A percentile compares a stretch with the other conserved stretches of the same genome.
Evolutionary conservation across 2,329 filamentous ascomycete species (phyloP).

Genomic region (Elsinoe ampelina): DNA sequence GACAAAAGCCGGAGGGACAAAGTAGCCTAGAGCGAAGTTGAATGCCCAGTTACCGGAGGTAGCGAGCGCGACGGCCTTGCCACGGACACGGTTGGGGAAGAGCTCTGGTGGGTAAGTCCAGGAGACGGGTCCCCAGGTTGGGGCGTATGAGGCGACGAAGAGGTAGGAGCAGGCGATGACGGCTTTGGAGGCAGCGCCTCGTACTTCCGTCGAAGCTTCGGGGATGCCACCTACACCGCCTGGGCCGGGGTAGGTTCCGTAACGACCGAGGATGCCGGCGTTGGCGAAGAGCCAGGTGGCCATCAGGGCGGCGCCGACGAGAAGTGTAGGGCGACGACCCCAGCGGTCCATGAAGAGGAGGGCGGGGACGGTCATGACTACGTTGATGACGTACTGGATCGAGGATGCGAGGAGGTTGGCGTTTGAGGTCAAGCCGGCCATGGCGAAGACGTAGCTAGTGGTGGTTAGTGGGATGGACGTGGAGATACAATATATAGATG

Average conservation of each 20-base stretch:
- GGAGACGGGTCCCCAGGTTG: conserved; percentile 52
- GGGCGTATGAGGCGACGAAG: conserved; percentile 60
- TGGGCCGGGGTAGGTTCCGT: conserved; percentile 37
- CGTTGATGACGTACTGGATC: conserved; percentile 72
- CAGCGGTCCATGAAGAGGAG: conserved; percentile 65
- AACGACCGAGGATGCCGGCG: conserved; percentile 51
- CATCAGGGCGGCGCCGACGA: conserved; percentile 60
- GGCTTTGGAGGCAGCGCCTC: conserved; percentile 32
- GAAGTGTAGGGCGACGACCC: conserved; percentile 60
- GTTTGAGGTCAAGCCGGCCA: conserved; percentile 52
- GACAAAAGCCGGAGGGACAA: conserved; percentile 50
- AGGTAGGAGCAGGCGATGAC: conserved; percentile 64
- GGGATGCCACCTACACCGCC: conserved; percentile 32
- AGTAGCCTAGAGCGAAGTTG: conserved; percentile 50
- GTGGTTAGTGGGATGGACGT: background rate
- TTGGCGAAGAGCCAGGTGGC: conserved; percentile 52
- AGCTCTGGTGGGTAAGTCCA: conserved; percentile 48
- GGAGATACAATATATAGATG: no score
- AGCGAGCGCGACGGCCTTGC: conserved; percentile 53
- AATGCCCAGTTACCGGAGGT: conserved; percentile 54
- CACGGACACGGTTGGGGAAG: conserved; percentile 53
- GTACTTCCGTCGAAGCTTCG: conserved; percentile 34
- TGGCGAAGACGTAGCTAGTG: conserved; percentile 55
- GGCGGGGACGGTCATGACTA: conserved; percentile 67
- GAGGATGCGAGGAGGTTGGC: conserved; percentile 55